Conservation (phyloP, 768 basidiomycete species). For the Termitomyces sp. region DNA sequence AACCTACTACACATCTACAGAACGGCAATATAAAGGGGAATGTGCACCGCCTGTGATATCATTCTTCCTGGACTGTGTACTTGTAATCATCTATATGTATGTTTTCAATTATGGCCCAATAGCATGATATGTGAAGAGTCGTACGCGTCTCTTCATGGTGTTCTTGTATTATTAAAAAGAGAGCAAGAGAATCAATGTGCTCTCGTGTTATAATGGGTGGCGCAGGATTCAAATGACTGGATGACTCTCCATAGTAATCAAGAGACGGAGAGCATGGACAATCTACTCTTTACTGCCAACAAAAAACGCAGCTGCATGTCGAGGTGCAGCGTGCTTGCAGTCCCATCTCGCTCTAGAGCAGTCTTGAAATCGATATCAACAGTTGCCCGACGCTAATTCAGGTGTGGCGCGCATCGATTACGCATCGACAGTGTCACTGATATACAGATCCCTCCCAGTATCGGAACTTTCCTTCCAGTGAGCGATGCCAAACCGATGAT, state of each 20-base stretch:
- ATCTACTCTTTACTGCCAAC: not conserved
- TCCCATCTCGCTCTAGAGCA: not conserved
- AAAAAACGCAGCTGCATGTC: not conserved
- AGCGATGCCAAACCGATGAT: conserved; percentile 80
- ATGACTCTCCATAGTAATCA: not conserved
- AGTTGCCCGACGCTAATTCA: too few species aligned
- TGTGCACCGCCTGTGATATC: conserved; percentile 24
- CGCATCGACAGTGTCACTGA: conserved; percentile 36
- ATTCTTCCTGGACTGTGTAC: not conserved
- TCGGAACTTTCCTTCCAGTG: conserved; percentile 46
- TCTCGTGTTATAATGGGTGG: not conserved
- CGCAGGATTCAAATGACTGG: not conserved
- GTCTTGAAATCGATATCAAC: not conserved
- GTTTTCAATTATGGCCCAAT: not conserved
- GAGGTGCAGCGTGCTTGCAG: not conserved
- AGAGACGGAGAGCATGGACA: not conserved
- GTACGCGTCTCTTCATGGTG: not conserved
- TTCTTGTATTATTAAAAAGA: not conserved
- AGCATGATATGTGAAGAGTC: not conserved
- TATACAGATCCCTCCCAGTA: conserved; percentile 12
- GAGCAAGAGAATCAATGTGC: not conserved
- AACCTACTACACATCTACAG: conserved; percentile 27
- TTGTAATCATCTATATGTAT: not conserved
- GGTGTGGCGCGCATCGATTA: conserved; percentile 16
- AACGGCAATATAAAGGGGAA: conserved; percentile 6